Evolutionary conservation across 257 asterid species (phyloP), one percentile per base, ranked within the genome.

Genomic region (Echites panduratus): DNA sequence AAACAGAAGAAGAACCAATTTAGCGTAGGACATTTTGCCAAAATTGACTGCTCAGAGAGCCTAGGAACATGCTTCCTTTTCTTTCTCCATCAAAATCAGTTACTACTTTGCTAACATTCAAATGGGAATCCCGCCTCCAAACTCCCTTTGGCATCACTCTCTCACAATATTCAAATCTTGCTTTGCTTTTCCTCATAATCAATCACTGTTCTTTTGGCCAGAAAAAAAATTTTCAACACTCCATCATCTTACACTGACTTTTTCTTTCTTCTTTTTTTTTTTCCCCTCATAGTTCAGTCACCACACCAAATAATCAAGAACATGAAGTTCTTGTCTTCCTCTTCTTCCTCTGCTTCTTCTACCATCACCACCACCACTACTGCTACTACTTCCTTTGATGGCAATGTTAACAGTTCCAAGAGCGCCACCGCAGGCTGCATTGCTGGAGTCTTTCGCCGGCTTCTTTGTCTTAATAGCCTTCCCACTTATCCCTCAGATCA

Each of bases 391-490:
- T 75, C 82, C 41, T 59, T 40, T 6, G 63, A 44, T 22, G 43
- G 32, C 43, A 70, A 22, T 50, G 47, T 22, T 16, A 72, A 52
- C 57, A 74, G 47, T 69, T 40, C 82, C 52, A 74, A 58, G 61
- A 78, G 67, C 19, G 68, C 84, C 11, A 44, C 75, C 0, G 41
- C 75, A 0, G 79, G 88, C 7, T 86, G 92, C 52, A 77, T 91
- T 1, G 54, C 83, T 7, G 79, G 85, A 44, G 77, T 91, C 22
- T 24, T 91, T 7, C 89, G 95, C 4, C 82, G 94, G 0, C 84
- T 91, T 20, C 91, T 91, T 44, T 87, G 97, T 68, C 78, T 86
- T 20, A 84, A 63, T 22, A 75, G 44, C 56, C 83, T 83, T 35
- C 84, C 90, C 1, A 48, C 86, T 68, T 58, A 71, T 35, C 70